phyloP scores from a whole-genome alignment of 768 basidiomycete genomes.

The Amanita fuliginea region DNA sequence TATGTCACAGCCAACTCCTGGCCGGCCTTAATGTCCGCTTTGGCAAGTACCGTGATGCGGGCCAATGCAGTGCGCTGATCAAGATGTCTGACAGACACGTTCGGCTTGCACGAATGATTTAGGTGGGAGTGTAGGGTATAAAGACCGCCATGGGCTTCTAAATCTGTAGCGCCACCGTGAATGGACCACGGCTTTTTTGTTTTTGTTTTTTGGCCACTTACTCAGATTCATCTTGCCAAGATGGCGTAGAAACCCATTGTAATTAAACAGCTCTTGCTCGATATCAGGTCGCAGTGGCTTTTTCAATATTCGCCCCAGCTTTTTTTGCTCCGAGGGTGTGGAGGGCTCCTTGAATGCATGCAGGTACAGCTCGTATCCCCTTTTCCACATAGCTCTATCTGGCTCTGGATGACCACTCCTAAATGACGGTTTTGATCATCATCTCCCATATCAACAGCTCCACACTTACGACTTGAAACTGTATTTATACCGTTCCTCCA shows the following conservation, averaged over 20 bases:
- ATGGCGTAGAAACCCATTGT: slow-evolving; percentile 63
- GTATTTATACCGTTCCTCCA: slow-evolving; percentile 56
- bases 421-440: not conserved
- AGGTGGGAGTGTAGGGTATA: slow-evolving; percentile 81
- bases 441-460: not conserved
- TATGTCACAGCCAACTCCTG: slow-evolving; percentile 76
- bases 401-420: slow-evolving; percentile 32
- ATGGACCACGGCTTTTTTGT: not conserved
- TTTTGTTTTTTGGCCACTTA: slow-evolving; percentile 23
- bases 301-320: slow-evolving; percentile 41
- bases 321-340: slow-evolving; percentile 38
- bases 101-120: slow-evolving; percentile 80
- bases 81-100: slow-evolving; percentile 67
- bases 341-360: slow-evolving; percentile 55
- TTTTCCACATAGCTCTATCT: slow-evolving; percentile 57
- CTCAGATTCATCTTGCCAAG: slow-evolving; percentile 76
- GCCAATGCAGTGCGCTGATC: slow-evolving; percentile 58
- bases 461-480: slow-evolving; percentile 34
- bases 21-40: slow-evolving; percentile 47
- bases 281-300: slow-evolving; percentile 39
- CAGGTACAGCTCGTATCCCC: slow-evolving; percentile 44
- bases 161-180: slow-evolving; percentile 29
- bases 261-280: slow-evolving; percentile 54
- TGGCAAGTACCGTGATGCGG: slow-evolving; percentile 68
- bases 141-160: slow-evolving; percentile 80